Base-by-base conservation (phyloP, 345 rosid species). In the Dipteronia sinensis region DNA sequence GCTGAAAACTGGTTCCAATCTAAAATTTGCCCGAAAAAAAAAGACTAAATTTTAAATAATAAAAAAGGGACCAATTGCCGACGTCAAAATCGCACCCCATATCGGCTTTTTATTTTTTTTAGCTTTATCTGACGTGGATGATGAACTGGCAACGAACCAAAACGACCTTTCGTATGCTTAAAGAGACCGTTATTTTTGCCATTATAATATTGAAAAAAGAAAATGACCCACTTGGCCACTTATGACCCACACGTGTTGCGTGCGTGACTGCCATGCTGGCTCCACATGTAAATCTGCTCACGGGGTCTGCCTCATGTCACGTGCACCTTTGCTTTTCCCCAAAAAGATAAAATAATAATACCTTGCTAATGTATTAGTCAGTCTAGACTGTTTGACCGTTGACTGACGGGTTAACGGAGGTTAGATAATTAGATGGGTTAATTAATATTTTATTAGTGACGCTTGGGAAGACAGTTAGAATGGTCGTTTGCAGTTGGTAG, bases 301-400 rank as follows among this genome's bases (percentile, higher is more conserved):
- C 85, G 85, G 87, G 87, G 83, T 82, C 89, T 78, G 84, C 84
- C 90, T 78, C 89, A 66, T 71, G 74, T 88, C 93, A 92, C 95
- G 90, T 90, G 91, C 87, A 63, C 70, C 83, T 80, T 80, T 56
- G 44, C 76, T 75, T 65, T 10, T 73, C 70, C 81, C 77, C 13
- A 53, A 10, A 40, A 59, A 1, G n/a, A 73, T 10, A 8, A 15
- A 16, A 25, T 17, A 22, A 12, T 2, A 11, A 47, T 49, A 3
- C 40, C 67, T 59, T 53, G 55, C 75, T 29, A 7, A 1, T 19
- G 31, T 38, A 42, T 34, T 19, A 17, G n/a, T 40, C 42, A 44
- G 23, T 46, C 75, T 38, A 16, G 31, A 38, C n/a, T 53, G 19
- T 72, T 88, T 85, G 88, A 86, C 89, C 85, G 69, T 78, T 86